phyloP scores from a whole-genome alignment of 108 stramenopile genomes.

The Nannochloropsis oceanica region DNA sequence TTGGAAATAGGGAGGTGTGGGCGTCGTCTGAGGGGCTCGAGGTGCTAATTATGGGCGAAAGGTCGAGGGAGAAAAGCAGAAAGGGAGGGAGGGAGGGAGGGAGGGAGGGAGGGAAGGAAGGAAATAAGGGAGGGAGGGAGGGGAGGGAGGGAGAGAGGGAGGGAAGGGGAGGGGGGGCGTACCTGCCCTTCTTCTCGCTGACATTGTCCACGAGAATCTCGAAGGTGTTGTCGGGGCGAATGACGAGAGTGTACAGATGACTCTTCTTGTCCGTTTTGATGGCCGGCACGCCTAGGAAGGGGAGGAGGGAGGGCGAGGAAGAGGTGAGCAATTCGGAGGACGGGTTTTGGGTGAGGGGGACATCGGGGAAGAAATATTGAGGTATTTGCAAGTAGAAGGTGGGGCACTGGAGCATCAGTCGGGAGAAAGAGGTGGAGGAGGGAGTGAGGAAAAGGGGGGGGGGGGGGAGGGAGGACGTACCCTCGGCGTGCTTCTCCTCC shows the following conservation, averaged over 20 bases:
- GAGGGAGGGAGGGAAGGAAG: no score
- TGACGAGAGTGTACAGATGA: conserved; percentile 90
- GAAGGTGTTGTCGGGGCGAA: conserved; percentile 74
- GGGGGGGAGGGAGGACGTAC: not conserved
- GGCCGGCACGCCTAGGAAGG: not conserved
- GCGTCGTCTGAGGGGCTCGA: no score
- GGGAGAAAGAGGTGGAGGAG: no score
- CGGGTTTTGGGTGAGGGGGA: not conserved
- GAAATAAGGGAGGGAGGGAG: no score
- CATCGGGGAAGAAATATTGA: not conserved
- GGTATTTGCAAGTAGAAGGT: no score
- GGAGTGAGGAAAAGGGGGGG: no score
- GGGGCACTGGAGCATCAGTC: no score
- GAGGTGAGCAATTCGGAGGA: not conserved
- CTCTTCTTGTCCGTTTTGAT: conserved; percentile 50
- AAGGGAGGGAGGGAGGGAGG: no score
- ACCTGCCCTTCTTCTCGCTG: not conserved
- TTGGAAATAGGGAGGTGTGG: no score
- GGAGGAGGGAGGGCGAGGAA: not conserved
- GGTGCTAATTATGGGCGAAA: no score
- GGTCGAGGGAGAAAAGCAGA: no score
- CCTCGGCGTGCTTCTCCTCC: conserved; percentile 49
- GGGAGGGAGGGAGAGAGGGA: no score
- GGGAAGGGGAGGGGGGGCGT: not conserved
- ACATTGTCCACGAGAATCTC: conserved; percentile 88